Base-by-base conservation (phyloP, 805 yeast genomes). In the Cyberlindnera lachancei region DNA sequence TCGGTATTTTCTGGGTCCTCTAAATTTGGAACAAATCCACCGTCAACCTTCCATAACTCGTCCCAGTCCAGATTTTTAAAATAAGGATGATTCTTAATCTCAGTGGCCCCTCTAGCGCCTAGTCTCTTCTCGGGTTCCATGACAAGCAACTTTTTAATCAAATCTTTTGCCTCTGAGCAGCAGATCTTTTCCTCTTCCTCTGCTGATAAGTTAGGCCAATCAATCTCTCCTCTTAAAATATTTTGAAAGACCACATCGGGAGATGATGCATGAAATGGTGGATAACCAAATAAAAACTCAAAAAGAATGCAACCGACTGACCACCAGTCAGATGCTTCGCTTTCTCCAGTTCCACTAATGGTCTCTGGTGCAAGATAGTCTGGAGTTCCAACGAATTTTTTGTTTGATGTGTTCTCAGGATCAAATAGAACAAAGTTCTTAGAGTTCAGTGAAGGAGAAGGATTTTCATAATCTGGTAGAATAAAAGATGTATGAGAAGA, bases 301-400 rank as follows among this genome's bases (percentile, higher is more conserved):
- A 90, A 92, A 35, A 90, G 58, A 10, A 92, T 86, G 56, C 97
- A 90, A 0, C 99, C 99, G 21, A 90, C 73, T 3, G 97, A 85
- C 99, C 99, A 92, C 98, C 98, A 88, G 60, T 88, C 96, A n/a
- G 90, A 41, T 18, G 78, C 72, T 41, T 76, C 87, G 39, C 78
- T 83, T 53, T 90, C 96, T 0, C 83, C 80, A 2, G 69, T 65
- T 24, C 96, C 97, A 25, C 70, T 64, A 40, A 92, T 86, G 0
- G 96, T 88, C 53, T 92, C 99, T 0, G 99, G 99, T 0, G 99
- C 94, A 24, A 94, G 68, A 56, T 92, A 92, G 54, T 92, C 98
- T 0, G 99, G 99, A 0, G 99, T 92, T 0, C 99, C 99, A 20
- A 87, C 95, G 48, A 90, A 88, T 40, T 70, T 72, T 45, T 76